Base-by-base conservation (phyloP, 345 rosid species). In the Populus pruinosa region DNA sequence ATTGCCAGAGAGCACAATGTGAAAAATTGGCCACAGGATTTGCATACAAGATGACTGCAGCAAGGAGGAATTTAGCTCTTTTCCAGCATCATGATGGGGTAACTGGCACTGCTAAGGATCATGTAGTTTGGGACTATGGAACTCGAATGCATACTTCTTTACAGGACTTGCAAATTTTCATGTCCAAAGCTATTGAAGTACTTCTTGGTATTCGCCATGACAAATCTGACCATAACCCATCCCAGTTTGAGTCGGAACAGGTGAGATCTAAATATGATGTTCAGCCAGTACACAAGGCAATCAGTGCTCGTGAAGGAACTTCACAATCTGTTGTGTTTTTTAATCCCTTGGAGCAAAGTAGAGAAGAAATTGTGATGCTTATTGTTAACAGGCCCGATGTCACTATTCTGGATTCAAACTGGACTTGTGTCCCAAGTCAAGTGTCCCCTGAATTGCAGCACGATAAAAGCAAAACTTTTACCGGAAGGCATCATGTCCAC, bases 31-130 rank as follows among this genome's bases (percentile, higher is more conserved):
- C 96, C 4, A 81, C 86, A 27, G 87, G 93, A 38, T 92, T 89
- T 79, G 84, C 93, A 6, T 88, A 88, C 81, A 96, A 96, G 90
- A 81, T 94, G 86, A 90, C 94, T 21, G 98, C 98, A 80, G 98
- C 99, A 2, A 88, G 98, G 89, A 89, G 99, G 84, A 96, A 92
- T 77, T 87, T 96, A 77, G 98, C 99, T 83, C 97, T 96, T 70
- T 96, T 96, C 87, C 99, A 96, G 88, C 99, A 96, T 85, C 99
- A 96, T 77, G 99, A 96, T 80, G 99, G 99, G 67, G 94, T 96
- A 65, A 94, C 99, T 2, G 99, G 99, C 55, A 96, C 98, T 36
- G 98, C 97, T 18, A 92, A 87, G 85, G 93, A 96, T 88, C 96
- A 94, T 64, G 99, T 96, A 86, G 97, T 96, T 78, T 83, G 70